Evolutionary conservation across 805 yeast species (phyloP), one percentile per base, ranked within the genome.

Genomic region (Saccharomycopsis schoenii): DNA sequence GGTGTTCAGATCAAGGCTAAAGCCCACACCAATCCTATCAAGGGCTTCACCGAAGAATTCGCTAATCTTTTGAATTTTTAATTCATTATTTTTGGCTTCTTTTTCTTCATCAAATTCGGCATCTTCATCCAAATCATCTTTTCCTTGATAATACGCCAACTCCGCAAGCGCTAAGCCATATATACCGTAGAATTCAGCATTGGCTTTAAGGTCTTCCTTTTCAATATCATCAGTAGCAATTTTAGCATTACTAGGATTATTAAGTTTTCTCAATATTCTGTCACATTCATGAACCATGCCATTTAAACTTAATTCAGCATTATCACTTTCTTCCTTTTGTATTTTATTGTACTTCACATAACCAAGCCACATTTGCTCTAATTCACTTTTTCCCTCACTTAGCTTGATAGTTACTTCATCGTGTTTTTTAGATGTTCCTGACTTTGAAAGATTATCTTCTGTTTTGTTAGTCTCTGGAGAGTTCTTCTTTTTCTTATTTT

Each of bases 281-380:
- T 93, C 97, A 74, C 96, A 88, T 70, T 93, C 97, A 67, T 92
- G 97, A n/a, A 93, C 80, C 4, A 92, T 79, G 25, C 97, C 97
- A 68, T 91, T 88, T 61, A 88, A 70, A 41, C 88, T 79, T 63
- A 84, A 73, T 68, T 85, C 88, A 65, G 80, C 82, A 55, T 59
- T 60, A 11, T 62, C 66, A 17, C 39, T 52, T 1, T 52, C 72
- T 43, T 70, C 66, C 1, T 60, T 60, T 39, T 58, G 56, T 10
- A 58, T 57, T 6, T 56, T 58, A 60, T 68, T 67, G 41, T 70
- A 72, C 55, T 67, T 68, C 64, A 74, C 58, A 58, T 55, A 59
- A 41, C 50, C 50, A n/a, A 55, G 24, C 63, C 63, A 60, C 56
- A 62, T 21, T 55, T 58, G 61, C 8, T 59, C 55, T n/a, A 63